These are phyloP conservation scores for Lonicera japonica DNA, from an alignment of 129 eudicot species.

Conservation along the genomic window DNA sequence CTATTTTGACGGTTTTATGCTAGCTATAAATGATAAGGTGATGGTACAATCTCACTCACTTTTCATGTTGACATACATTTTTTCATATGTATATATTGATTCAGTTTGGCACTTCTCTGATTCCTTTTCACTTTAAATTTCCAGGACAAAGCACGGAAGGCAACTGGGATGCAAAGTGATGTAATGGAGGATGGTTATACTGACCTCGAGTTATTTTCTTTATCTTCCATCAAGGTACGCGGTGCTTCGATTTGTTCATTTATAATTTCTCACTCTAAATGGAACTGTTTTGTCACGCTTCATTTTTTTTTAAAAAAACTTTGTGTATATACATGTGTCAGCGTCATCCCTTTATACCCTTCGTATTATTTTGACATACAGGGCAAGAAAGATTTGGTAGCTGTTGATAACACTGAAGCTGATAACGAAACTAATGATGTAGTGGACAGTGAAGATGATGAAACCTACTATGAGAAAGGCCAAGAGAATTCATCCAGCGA, in stretches of 20 bases:
- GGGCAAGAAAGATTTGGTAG: constrained; percentile 85
- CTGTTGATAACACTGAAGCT: constrained; percentile 68
- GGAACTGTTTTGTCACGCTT: too few species aligned
- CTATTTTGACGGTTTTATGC: too few species aligned
- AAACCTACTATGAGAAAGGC: constrained; percentile 30
- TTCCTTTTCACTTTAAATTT: constrained; percentile 5
- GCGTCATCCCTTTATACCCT: constrained; percentile 15
- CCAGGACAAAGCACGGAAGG: constrained; percentile 92
- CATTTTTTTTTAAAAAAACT: too few species aligned
- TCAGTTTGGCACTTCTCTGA: background rate
- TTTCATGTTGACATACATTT: too few species aligned
- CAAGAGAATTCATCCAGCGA: constrained; percentile 45
- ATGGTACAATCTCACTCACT: too few species aligned
- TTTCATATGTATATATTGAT: too few species aligned
- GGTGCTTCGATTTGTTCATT: background rate
- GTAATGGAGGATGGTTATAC: constrained; percentile 74
- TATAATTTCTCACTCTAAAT: too few species aligned
- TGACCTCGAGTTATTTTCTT: constrained; percentile 67
- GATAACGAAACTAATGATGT: constrained; percentile 40
- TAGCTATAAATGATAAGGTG: too few species aligned
- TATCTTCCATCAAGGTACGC: constrained; percentile 80
- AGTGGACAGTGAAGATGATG: constrained; percentile 47
- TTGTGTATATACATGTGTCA: constrained; percentile 30
- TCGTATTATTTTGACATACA: constrained; percentile 12
- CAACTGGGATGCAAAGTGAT: constrained; percentile 73